Evolutionary conservation across 192 early-diverging fungal species (phyloP).

Genomic region (Mortierella antarctica): DNA sequence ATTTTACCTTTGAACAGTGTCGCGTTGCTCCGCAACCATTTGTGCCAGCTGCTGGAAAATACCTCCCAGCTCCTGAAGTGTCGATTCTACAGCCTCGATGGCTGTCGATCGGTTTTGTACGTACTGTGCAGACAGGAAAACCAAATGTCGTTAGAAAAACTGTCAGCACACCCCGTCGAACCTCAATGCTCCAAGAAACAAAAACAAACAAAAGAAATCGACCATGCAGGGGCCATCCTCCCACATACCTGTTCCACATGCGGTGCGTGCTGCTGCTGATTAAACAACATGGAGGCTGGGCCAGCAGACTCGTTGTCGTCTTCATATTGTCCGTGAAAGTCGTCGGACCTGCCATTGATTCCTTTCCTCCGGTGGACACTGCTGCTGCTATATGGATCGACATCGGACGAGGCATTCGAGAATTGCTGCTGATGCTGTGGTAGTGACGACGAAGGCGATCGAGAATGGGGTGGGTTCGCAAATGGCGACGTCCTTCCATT

Average conservation of each 20-base stretch:
- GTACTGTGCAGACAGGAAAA: slow-evolving; percentile 56
- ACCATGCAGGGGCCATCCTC: background rate
- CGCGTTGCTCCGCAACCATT: slow-evolving; percentile 89
- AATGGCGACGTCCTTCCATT: slow-evolving; percentile 33
- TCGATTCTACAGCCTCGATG: slow-evolving; percentile 96
- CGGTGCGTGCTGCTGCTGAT: slow-evolving; percentile 44
- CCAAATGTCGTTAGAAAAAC: background rate
- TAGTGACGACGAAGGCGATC: background rate
- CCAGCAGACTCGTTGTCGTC: slow-evolving; percentile 45
- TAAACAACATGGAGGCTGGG: slow-evolving; percentile 48
- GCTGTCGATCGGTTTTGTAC: slow-evolving; percentile 89
- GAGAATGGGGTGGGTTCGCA: slow-evolving; percentile 14
- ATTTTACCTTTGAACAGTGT: slow-evolving; percentile 80
- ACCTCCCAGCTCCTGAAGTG: slow-evolving; percentile 95
- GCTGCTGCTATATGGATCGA: slow-evolving; percentile 36
- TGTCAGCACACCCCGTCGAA: slow-evolving; percentile 65
- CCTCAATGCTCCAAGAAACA: slow-evolving; percentile 58
- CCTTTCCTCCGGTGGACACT: slow-evolving; percentile 48
- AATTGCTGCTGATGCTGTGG: slow-evolving; percentile 19
- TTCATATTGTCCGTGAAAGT: slow-evolving; percentile 32
- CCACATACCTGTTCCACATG: slow-evolving; percentile 28
- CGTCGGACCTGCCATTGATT: slow-evolving; percentile 14
- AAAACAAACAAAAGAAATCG: background rate
- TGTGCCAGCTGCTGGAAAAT: slow-evolving; percentile 90
- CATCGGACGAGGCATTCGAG: slow-evolving; percentile 18